Evolutionary conservation across 2,329 filamentous ascomycete species (phyloP).

Genomic region (Penicillium oxalicum): DNA sequence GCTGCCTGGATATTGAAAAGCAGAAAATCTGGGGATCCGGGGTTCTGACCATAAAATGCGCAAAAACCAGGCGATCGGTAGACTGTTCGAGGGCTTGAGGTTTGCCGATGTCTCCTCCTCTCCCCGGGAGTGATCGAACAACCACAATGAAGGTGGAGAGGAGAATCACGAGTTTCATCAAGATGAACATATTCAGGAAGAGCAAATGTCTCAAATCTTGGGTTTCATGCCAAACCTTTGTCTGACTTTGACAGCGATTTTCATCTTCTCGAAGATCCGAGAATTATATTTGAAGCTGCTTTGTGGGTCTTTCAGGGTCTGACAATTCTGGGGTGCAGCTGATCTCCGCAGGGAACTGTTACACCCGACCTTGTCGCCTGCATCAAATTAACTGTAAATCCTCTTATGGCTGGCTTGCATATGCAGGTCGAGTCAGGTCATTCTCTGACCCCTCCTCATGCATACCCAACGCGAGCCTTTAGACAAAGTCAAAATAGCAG

Average conservation of each 20-base stretch:
- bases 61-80: slow-evolving; percentile 35
- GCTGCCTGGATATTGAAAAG: neutral
- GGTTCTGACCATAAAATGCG: slow-evolving; percentile 41
- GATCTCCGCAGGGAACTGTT: slow-evolving; percentile 7
- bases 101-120: neutral
- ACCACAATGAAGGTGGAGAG: neutral
- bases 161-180: neutral
- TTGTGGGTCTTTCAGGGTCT: neutral
- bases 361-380: slow-evolving; percentile 2
- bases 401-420: too few species aligned
- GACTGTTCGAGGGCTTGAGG: neutral
- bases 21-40: too few species aligned
- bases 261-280: neutral
- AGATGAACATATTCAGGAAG: neutral
- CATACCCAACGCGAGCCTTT: too few species aligned
- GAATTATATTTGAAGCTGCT: neutral
- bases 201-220: too few species aligned
- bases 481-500: too few species aligned
- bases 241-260: neutral
- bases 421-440: neutral
- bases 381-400: neutral
- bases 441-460: too few species aligned
- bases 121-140: slow-evolving; percentile 1
- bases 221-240: too few species aligned
- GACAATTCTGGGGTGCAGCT: slow-evolving; percentile 5